Evolutionary conservation across 352 stramenopile genomes (phyloP), one percentile per base, ranked within the genome.

Genomic region (Phytopythium cucurbitacearum): DNA sequence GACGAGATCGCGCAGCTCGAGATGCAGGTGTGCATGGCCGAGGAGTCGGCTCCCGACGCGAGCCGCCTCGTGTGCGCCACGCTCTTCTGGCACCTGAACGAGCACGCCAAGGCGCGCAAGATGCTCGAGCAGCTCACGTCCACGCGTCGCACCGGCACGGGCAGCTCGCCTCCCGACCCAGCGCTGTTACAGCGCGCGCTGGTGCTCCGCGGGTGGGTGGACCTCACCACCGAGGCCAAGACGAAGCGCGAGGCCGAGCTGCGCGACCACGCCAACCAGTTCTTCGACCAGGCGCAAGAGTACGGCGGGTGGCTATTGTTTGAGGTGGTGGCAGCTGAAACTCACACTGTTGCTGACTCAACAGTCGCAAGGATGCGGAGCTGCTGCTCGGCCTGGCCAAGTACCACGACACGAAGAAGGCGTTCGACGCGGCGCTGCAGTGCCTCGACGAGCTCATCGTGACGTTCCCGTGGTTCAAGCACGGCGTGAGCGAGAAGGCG

Each of bases 391-490:
- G 85, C 5, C 49, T 85, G 32, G 80, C 85, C 47, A 87, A 88
- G 56, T 88, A 77, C 48, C 67, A 89, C 40, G 80, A 90, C 46
- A 52, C 84, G 42, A 89, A 90, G 62, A 89, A 89, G 59, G 71
- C 72, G 34, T 85, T 89, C 41, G 8, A 58, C 7, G 68, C 78
- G 6, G 70, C 82, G 21, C 67, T 95, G 15, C 80, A 94, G 52
- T 75, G 47, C 35, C 73, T 86, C 9, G 80, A 94, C 65, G 71
- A 93, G 39, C 59, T 91, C 50, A 85, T 86, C 33, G 85, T 93
- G 57, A 77, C 83, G 46, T 89, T 76, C 50, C 62, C 73, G 40
- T 94, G 85, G 83, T 94, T 96, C 64, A 77, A 87, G 50, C 82
- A 93, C 64, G 76, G 77, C 15, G 60, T 95, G 49, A 84, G 69